Evolutionary conservation across 2,329 filamentous ascomycete genomes (phyloP).

Genomic region (Aspergillus intermedius): DNA sequence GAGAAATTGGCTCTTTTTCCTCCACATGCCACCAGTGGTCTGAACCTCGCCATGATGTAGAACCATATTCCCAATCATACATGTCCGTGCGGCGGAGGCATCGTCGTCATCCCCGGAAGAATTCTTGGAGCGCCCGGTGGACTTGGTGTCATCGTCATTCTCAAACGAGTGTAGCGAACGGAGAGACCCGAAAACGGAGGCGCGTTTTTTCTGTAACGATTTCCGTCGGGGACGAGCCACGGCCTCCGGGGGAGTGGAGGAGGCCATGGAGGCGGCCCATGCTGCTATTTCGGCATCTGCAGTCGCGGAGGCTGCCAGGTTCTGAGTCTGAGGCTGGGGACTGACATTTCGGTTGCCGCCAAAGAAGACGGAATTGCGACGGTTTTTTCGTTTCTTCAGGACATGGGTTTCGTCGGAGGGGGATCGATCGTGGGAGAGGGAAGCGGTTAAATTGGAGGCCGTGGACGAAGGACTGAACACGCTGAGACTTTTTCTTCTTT

Average conservation of each 20-base stretch:
- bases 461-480: conserved; percentile 25
- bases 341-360: conserved; percentile 21
- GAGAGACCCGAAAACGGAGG: conserved; percentile 56
- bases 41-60: conserved; percentile 64
- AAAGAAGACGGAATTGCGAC: conserved; percentile 36
- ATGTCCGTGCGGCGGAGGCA: conserved; percentile 22
- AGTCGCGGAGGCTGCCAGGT: conserved; percentile 17
- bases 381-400: conserved; percentile 25
- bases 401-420: conserved; percentile 31
- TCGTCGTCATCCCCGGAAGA: conserved; percentile 46
- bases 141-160: conserved; percentile 50
- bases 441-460: conserved; percentile 15
- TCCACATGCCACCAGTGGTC: conserved; percentile 62
- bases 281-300: conserved; percentile 21
- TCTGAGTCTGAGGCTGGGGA: conserved; percentile 11
- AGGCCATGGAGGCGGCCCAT: conserved; percentile 16
- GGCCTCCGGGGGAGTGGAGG: conserved; percentile 20
- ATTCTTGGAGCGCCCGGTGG: conserved; percentile 45
- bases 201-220: conserved; percentile 42
- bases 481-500: conserved; percentile 32
- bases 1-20: conserved; percentile 66
- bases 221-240: conserved; percentile 32
- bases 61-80: conserved; percentile 43
- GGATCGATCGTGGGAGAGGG: conserved; percentile 27
- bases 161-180: conserved; percentile 47